Evolutionary conservation across 202 grass and related monocot genomes (phyloP).

Genomic region (Schoenoplectus triqueter): DNA sequence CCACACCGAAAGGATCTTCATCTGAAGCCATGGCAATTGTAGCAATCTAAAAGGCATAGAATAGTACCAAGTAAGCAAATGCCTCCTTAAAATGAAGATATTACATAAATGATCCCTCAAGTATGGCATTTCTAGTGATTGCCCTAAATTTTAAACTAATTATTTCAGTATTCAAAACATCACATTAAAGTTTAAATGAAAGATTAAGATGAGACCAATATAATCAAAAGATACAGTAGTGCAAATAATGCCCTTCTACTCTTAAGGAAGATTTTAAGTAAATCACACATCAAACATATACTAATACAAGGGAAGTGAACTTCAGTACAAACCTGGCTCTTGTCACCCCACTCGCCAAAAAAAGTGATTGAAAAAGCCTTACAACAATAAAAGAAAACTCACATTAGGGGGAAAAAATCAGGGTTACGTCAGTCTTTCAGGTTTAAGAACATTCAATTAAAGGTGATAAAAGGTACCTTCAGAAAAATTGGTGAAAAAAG

Average conservation of each 20-base stretch:
- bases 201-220: neutral
- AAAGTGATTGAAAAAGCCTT: slow-evolving; percentile 99
- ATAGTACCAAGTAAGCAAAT: slow-evolving; percentile 1
- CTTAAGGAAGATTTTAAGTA: slow-evolving; percentile 27
- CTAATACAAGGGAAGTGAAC: slow-evolving; percentile 25
- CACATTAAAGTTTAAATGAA: neutral
- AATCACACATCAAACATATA: slow-evolving; percentile 25
- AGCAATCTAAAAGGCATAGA: slow-evolving; percentile 64
- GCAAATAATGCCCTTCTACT: neutral
- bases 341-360: slow-evolving; percentile 99
- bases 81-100: slow-evolving; percentile 8
- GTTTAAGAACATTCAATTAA: neutral
- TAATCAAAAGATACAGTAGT: neutral
- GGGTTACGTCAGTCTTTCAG: neutral
- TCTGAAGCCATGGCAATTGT: slow-evolving; percentile 96
- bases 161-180: slow-evolving; percentile 14
- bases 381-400: slow-evolving; percentile 36
- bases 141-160: neutral
- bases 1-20: slow-evolving; percentile 93
- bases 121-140: neutral
- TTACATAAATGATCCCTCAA: slow-evolving; percentile 2
- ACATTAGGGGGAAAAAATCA: neutral
- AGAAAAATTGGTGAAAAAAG: slow-evolving; percentile 98
- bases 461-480: slow-evolving; percentile 60
- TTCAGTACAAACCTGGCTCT: slow-evolving; percentile 75